A percentile compares a stretch with the other conserved stretches of the same genome.
Evolutionary conservation across 345 rosid species (phyloP).

Genomic region (Eucalyptus erythrocorys): DNA sequence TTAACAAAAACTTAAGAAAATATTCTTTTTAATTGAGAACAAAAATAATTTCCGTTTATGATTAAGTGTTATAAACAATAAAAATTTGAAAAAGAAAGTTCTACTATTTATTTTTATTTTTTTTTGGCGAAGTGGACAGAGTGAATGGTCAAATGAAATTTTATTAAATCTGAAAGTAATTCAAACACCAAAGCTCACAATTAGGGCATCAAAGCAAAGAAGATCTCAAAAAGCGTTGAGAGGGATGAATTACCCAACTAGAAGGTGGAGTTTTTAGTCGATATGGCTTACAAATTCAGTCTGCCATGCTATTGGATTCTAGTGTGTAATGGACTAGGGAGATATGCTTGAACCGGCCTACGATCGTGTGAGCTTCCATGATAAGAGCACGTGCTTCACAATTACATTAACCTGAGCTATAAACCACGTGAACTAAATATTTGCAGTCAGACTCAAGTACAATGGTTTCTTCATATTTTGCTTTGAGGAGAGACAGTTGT

Average conservation of each 20-base stretch:
- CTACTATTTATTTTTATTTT: accelerated
- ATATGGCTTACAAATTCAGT: too few species aligned
- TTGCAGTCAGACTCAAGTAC: too few species aligned
- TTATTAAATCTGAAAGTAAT: too few species aligned
- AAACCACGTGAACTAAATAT: too few species aligned
- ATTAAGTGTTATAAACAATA: background rate
- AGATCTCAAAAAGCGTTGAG: background rate
- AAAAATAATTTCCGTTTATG: background rate
- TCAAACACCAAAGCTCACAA: too few species aligned
- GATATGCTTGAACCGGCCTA: too few species aligned
- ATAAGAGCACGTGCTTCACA: too few species aligned
- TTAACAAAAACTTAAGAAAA: background rate
- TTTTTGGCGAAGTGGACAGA: background rate
- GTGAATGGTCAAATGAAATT: background rate
- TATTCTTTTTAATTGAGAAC: background rate
- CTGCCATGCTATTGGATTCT: too few species aligned
- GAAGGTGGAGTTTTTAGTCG: background rate
- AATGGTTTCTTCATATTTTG: too few species aligned
- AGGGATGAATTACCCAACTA: background rate
- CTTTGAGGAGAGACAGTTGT: too few species aligned
- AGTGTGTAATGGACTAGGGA: too few species aligned
- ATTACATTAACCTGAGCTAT: accelerated
- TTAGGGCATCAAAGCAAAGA: background rate
- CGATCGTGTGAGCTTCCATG: too few species aligned
- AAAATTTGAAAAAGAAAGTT: background rate